These are phyloP conservation scores for Leccinum olivaceopallidum DNA, from an alignment of 768 basidiomycete genomes.

Conservation along the genomic window DNA sequence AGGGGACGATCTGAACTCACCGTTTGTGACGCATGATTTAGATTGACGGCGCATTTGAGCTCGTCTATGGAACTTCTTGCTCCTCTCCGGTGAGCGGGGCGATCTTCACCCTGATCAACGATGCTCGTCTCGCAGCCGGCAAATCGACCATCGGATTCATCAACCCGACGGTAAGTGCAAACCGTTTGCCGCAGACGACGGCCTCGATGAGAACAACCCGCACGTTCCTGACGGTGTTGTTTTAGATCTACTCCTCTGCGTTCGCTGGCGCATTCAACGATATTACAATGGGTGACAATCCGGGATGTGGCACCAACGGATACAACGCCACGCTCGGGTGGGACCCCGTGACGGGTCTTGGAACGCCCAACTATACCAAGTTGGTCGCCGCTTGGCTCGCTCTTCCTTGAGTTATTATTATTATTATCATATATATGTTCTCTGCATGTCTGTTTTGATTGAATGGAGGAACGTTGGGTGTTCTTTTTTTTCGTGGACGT, in stretches of 20 bases:
- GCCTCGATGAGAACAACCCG: too few relatives aligned
- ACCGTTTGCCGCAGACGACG: too few relatives aligned
- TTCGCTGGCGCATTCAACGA: constrained; percentile 24
- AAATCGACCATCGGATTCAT: constrained; percentile 42
- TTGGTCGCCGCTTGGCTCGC: constrained; percentile 43
- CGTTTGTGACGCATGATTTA: constrained; percentile 4
- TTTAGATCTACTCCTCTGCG: constrained; percentile 20
- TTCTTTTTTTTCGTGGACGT: too few relatives aligned
- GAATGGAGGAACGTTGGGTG: too few relatives aligned
- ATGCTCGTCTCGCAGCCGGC: constrained; percentile 33
- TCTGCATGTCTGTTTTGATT: too few relatives aligned
- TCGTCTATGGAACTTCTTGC: constrained; percentile 35
- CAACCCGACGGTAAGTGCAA: constrained; percentile 44
- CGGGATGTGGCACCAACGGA: constrained; percentile 31
- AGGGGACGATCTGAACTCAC: not conserved
- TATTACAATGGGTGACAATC: constrained; percentile 23
- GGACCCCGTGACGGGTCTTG: constrained; percentile 37
- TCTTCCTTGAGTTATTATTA: constrained; percentile 32
- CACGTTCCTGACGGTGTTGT: not conserved
- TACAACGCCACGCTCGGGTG: constrained; percentile 26
- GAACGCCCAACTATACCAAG: constrained; percentile 48
- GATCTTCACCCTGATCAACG: constrained; percentile 39
- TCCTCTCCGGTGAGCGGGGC: constrained; percentile 34
- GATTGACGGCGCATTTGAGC: constrained; percentile 38
- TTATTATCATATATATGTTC: too few relatives aligned